Conservation (phyloP, 805 yeast genomes). For the Wickerhamiella azymoides region DNA sequence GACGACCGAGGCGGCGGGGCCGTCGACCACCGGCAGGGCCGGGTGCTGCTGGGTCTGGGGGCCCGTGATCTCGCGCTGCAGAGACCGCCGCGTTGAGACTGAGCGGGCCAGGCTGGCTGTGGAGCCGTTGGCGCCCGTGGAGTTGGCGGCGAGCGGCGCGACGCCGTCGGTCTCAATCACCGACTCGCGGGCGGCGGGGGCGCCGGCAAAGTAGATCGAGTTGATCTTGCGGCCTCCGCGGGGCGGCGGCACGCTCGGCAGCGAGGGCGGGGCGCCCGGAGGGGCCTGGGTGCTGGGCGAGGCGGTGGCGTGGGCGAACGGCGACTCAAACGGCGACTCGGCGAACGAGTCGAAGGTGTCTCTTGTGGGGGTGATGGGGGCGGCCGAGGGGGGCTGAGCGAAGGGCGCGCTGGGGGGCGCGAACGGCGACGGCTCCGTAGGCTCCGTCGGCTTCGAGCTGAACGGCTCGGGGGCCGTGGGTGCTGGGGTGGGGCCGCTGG, state of each 20-base stretch:
- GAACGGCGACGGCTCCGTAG: background rate
- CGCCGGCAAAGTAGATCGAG: slow-evolving; percentile 1
- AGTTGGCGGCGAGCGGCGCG: background rate
- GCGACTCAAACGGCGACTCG: slow-evolving; percentile 3
- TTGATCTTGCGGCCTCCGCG: slow-evolving; percentile 5
- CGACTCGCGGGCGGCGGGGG: slow-evolving; percentile 1
- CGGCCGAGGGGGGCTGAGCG: slow-evolving; percentile 11
- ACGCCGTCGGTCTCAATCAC: slow-evolving; percentile 1
- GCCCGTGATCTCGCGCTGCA: slow-evolving; percentile 9
- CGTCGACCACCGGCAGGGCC: slow-evolving; percentile 19
- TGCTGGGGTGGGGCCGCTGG: no score
- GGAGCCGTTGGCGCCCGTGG: slow-evolving; percentile 7
- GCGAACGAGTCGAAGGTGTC: slow-evolving; percentile 15
- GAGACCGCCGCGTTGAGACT: slow-evolving; percentile 11
- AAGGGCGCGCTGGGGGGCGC: background rate
- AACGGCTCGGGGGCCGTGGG: no score
- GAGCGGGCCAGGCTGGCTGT: slow-evolving; percentile 18
- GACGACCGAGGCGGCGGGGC: slow-evolving; percentile 65
- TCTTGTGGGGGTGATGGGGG: slow-evolving; percentile 9
- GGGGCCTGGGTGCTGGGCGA: background rate
- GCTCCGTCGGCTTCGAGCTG: no score
- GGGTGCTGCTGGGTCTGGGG: slow-evolving; percentile 19
- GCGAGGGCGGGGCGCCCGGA: background rate
- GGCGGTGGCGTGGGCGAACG: background rate
- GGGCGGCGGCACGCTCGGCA: slow-evolving; percentile 6